Percentiles rank a stretch among this genome's conserved stretches.
Conservation (phyloP, 75 land plant species). For the Cupressus sempervirens region DNA sequence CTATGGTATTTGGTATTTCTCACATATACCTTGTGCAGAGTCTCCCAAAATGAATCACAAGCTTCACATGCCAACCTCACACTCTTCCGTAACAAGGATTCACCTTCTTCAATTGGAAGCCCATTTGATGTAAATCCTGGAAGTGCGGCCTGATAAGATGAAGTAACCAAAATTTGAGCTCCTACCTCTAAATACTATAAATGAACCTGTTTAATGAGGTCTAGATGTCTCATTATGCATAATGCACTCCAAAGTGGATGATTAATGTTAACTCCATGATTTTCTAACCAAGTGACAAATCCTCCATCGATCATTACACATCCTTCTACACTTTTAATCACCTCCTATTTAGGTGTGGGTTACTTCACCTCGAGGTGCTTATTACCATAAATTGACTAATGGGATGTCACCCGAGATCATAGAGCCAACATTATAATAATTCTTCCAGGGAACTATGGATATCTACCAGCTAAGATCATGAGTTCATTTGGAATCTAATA, state of each 20-base stretch:
- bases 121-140: slow-evolving; percentile 82
- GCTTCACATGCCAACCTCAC: slow-evolving; percentile 80
- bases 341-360: too few relatives aligned
- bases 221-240: slow-evolving; percentile 65
- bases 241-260: slow-evolving; percentile 94
- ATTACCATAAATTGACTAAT: too few relatives aligned
- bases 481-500: too few relatives aligned
- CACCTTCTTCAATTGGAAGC: slow-evolving; percentile 63
- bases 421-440: too few relatives aligned
- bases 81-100: slow-evolving; percentile 58
- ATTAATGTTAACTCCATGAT: slow-evolving; percentile 67
- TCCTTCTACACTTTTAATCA: slow-evolving; percentile 64
- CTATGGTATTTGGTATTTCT: slow-evolving; percentile 20
- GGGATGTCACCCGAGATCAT: too few relatives aligned
- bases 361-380: too few relatives aligned
- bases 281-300: slow-evolving; percentile 80
- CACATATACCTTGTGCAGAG: slow-evolving; percentile 15
- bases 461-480: too few relatives aligned
- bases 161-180: slow-evolving; percentile 69
- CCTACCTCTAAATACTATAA: slow-evolving; percentile 88
- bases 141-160: slow-evolving; percentile 92
- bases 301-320: slow-evolving; percentile 87
- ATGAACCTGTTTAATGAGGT: slow-evolving; percentile 87
- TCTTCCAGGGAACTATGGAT: too few relatives aligned
- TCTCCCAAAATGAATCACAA: slow-evolving; percentile 70